phyloP scores from a whole-genome alignment of 495 filamentous ascomycete genomes.

The Neurospora hispaniola region DNA sequence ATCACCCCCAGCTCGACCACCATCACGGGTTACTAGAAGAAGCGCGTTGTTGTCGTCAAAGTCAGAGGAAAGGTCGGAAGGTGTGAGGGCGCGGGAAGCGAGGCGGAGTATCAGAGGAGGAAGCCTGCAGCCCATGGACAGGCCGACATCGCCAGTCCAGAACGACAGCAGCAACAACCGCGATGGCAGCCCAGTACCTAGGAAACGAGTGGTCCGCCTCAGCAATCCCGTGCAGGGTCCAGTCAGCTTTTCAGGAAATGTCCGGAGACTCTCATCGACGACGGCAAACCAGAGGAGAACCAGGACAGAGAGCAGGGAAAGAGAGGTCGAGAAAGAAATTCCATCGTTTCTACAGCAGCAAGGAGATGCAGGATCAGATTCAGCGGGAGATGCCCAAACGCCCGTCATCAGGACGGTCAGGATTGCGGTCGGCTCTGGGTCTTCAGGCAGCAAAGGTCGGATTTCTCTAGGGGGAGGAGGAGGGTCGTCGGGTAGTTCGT shows the following conservation, averaged over 20 bases:
- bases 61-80: constrained; percentile 7
- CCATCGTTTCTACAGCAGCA: neutral
- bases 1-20: constrained; percentile 35
- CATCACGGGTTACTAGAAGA: constrained; percentile 42
- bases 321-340: constrained; percentile 19
- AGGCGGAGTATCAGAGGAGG: constrained; percentile 28
- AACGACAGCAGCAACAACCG: constrained; percentile 12
- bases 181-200: constrained; percentile 28
- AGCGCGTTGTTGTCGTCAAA: constrained; percentile 24
- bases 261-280: neutral
- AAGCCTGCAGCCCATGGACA: constrained; percentile 26
- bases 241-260: neutral
- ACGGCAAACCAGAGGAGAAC: neutral
- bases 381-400: constrained; percentile 50
- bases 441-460: constrained; percentile 25
- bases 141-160: constrained; percentile 25
- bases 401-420: constrained; percentile 59
- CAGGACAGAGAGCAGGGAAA: constrained; percentile 27
- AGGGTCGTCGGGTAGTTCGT: constrained; percentile 29
- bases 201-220: constrained; percentile 50
- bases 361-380: constrained; percentile 8
- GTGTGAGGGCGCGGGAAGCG: constrained; percentile 16
- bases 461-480: neutral
- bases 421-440: constrained; percentile 33
- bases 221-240: constrained; percentile 25